Percentiles rank a stretch among this genome's conserved stretches.
These are phyloP conservation scores for Puya raimondii DNA, from an alignment of 176 grass and related monocot species.

Conservation along the genomic window DNA sequence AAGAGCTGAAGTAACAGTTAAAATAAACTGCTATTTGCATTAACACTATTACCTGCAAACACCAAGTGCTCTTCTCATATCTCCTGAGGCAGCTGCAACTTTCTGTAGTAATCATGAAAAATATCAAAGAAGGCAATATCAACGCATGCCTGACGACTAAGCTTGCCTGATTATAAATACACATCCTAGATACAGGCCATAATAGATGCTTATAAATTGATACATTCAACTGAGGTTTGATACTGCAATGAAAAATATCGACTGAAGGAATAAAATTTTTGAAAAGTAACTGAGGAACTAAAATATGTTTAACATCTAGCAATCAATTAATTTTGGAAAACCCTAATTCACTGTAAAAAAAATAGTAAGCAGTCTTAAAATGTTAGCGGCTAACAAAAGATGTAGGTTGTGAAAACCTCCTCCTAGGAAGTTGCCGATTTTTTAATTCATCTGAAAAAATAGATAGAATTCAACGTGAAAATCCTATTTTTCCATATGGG, in stretches of 20 bases:
- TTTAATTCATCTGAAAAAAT: neutral
- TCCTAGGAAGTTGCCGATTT: neutral
- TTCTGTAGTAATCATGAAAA: slow-evolving; percentile 37
- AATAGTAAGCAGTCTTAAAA: neutral
- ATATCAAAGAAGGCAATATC: neutral
- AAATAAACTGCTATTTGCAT: slow-evolving; percentile 12
- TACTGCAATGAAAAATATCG: neutral
- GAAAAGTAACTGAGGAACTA: neutral
- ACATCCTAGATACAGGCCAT: neutral
- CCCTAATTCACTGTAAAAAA: neutral
- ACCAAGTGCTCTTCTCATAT: slow-evolving; percentile 92
- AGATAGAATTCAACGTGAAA: neutral
- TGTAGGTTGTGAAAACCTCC: neutral
- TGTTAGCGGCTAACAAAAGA: neutral
- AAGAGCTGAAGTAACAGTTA: neutral
- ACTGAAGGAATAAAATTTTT: neutral
- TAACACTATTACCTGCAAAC: slow-evolving; percentile 65
- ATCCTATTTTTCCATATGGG: neutral
- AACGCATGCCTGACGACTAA: no score
- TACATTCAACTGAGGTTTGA: neutral
- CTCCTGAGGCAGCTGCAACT: slow-evolving; percentile 79
- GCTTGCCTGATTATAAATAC: neutral
- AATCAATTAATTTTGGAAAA: neutral
- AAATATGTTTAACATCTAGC: no score
- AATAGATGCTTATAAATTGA: neutral